Base-by-base conservation (phyloP, 352 stramenopile genomes). In the Pythium apleroticum region DNA sequence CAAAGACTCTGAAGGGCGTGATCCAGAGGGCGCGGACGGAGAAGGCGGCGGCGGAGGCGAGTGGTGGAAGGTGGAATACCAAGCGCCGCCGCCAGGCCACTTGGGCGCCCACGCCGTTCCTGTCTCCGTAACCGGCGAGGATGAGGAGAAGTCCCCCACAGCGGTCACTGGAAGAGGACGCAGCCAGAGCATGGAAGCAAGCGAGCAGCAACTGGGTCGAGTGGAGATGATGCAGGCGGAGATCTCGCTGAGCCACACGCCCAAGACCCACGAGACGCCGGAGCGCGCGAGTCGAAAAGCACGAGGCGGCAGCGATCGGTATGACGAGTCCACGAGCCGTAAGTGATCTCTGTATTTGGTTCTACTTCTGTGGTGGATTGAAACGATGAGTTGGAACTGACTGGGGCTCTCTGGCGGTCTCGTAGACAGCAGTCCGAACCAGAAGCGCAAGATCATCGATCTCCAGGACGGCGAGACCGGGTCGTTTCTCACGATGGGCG, bases 391-490 rank as follows among this genome's bases (percentile, higher is more conserved):
- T n/a, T n/a, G n/a, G n/a, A n/a, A n/a, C n/a, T n/a, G n/a, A n/a
- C n/a, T n/a, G n/a, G n/a, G 20, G 20, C 22, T 35, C 3, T 41
- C 10, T n/a, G 3, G n/a, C 57, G 30, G 24, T 48, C 19, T 37
- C n/a, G 31, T 41, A 76, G 69, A 73, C 54, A 84, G 73, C 62
- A 90, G 84, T 66, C 81, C 84, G 11, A 90, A 74, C 28, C 81
- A 88, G 52, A 90, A 92, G 67, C 80, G 84, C 60, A 90, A 90
- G 64, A 82, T 89, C 64, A 65, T 79, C 17, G 66, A 77, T 14
- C 54, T 86, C 24, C 74, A 78, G 43, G 68, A 80, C 12, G 62
- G 66, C 5, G 79, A 88, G 28, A 54, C 69, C 19, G 73, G 68
- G 2, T 65, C 64, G 24, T 61, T 87, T 43, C 76, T 65, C 9